Percentiles rank a stretch among this genome's conserved stretches.
Conservation (phyloP, 768 basidiomycete species). For the Termitomyces sp. region DNA sequence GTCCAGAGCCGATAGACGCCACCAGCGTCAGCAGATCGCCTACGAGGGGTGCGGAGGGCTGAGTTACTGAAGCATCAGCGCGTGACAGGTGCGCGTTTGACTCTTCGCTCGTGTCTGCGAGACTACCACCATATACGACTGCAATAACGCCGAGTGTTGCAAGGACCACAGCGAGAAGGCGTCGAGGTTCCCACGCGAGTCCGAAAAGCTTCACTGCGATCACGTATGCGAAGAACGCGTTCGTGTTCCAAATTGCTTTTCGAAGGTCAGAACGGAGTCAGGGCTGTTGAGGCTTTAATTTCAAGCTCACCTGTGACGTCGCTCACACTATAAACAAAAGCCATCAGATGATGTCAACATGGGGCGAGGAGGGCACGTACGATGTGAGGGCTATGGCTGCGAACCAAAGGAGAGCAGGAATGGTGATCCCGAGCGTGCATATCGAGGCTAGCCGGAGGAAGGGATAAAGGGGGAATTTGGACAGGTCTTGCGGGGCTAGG, state of each 20-base stretch:
- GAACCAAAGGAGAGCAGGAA: slow-evolving; percentile 74
- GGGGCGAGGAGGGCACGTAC: slow-evolving; percentile 40
- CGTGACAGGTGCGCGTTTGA: slow-evolving; percentile 1
- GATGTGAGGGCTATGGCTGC: slow-evolving; percentile 62
- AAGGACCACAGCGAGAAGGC: slow-evolving; percentile 66
- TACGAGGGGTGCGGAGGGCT: slow-evolving; percentile 50
- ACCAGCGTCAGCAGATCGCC: slow-evolving; percentile 73
- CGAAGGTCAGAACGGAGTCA: background rate
- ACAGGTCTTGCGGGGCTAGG: slow-evolving; percentile 31
- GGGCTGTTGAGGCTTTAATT: slow-evolving; percentile 1
- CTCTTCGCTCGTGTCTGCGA: slow-evolving; percentile 10
- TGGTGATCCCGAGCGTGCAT: slow-evolving; percentile 54
- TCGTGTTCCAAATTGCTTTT: slow-evolving; percentile 77
- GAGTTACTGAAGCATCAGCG: slow-evolving; percentile 9
- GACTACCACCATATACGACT: slow-evolving; percentile 77
- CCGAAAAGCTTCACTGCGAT: slow-evolving; percentile 72
- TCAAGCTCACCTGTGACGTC: slow-evolving; percentile 63
- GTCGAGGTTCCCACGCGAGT: slow-evolving; percentile 57
- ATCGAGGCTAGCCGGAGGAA: slow-evolving; percentile 34
- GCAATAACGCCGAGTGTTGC: slow-evolving; percentile 78
- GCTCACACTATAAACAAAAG: slow-evolving; percentile 46
- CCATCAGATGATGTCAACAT: slow-evolving; percentile 1
- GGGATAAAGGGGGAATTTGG: slow-evolving; percentile 29
- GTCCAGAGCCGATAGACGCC: slow-evolving; percentile 67
- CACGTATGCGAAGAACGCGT: slow-evolving; percentile 88